Base-by-base conservation (phyloP, 2,329 filamentous ascomycete genomes). In the Plenodomus lindquistii region DNA sequence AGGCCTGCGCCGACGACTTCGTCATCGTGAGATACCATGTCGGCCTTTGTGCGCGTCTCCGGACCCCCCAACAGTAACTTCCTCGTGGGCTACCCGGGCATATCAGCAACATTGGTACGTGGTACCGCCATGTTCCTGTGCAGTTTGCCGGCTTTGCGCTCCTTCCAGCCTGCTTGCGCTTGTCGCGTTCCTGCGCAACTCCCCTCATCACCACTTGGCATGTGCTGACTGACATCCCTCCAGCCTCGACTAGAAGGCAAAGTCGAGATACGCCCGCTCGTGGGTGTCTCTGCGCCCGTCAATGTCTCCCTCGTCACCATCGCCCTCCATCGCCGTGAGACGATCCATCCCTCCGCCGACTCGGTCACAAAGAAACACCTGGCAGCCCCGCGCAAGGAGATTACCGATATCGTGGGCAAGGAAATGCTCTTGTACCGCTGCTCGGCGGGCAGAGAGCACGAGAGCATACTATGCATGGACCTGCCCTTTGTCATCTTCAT, bases 51-150 rank as follows among this genome's bases (percentile, higher is more conserved):
- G 79, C 88, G 94, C 82, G 91, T 99, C 77, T 96, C 91, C 62
- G 94, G 94, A 71, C 92, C 92, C 71, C 92, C 94, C 64, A 99
- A 99, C 77, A 94, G 91, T 77, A 94, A 89, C 77, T 97, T 96
- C 72, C 82, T 97, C 58, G 91, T 97, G 63, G 94, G 94, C 64
- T 99, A 97, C 75, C 94, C 94, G 46, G 94, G 94, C 63, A 97
- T 99, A 74, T 97, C 93, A 46, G 94, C 94, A 67, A 99, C 94
- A 31, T 76, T 97, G 84, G 92, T 97, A 82, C 77, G 90, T 84
- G 31, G 27, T 37, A 38, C 38, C 29, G 20, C 6, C 35, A 15
- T 35, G 31, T 22, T 48, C 44, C 34, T 18, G 18, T 38, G 29
- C 15, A 43, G 35, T 45, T 46, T 44, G 36, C 27, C 17, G 20